Base-by-base conservation (phyloP, 306 rosid genomes). In the Vigna unguiculata region DNA sequence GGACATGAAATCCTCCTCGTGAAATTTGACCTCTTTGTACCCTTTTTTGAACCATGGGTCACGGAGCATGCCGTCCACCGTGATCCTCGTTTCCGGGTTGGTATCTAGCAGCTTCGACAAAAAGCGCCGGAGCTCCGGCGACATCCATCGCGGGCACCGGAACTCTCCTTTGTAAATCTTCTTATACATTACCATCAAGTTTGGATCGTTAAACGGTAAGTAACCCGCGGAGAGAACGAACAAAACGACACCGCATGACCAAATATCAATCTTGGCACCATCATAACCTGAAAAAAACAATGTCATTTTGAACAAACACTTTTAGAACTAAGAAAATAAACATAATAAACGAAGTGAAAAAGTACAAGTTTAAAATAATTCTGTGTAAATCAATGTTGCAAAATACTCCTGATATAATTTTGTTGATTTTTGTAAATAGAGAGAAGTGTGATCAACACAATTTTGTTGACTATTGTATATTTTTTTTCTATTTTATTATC, bases 161-260 rank as follows among this genome's bases (percentile, higher is more conserved):
- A 71, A 86, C 36, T 86, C 85, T 0, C 89, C 86, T 2, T 76
- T 83, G 66, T 86, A 86, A 1, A 86, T 83, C 45, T 83, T 86
- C 53, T 34, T 12, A 11, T 86, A 86, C 89, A 86, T 80, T 0
- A 21, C 78, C 86, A 86, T 86, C 21, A 86, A 64, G 43, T 86
- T 86, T 4, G 84, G 81, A 21, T 86, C 89, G 10, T 83, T 86
- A 6, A 86, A 86, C 1, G 89, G 89, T 2, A 86, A 67, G 13
- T 83, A 86, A 0, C 89, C 89, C 0, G 89, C 81, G 0, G 82
- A 65, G 0, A 86, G 72, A 2, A 86, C 89, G 1, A 79, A 86
- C 64, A 86, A 79, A 61, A 86, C 62, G 47, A 86, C 76, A 7
- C 89, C 89, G 36, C 89, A 83, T 0, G 86, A 86, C 89, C 89